Evolutionary conservation across 495 filamentous ascomycete species (phyloP).

Genomic region (Aspergillus kassunensis): DNA sequence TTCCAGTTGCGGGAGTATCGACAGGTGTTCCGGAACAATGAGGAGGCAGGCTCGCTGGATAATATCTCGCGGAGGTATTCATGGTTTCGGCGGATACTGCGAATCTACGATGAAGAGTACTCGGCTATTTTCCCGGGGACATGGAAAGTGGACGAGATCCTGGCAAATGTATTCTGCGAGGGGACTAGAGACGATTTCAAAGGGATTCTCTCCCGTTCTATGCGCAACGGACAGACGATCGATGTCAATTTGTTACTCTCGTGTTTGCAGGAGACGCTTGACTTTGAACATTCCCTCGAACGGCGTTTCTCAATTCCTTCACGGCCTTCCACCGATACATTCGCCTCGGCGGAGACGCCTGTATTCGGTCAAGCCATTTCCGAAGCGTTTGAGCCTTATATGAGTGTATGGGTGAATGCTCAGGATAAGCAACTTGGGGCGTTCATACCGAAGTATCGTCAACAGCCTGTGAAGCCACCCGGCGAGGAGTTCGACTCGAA

Average conservation of each 20-base stretch:
- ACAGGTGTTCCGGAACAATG: conserved; percentile 90
- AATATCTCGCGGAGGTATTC: conserved; percentile 94
- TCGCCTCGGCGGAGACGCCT: conserved; percentile 73
- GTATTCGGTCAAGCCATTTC: conserved; percentile 91
- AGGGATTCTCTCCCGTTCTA: conserved; percentile 81
- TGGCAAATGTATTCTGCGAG: conserved; percentile 93
- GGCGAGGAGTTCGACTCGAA: conserved; percentile 93
- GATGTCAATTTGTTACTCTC: conserved; percentile 90
- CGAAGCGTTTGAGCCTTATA: conserved; percentile 93
- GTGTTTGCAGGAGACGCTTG: conserved; percentile 92
- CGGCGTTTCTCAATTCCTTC: conserved; percentile 73
- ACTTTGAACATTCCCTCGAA: conserved; percentile 93
- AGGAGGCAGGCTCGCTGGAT: conserved; percentile 94
- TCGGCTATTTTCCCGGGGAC: conserved; percentile 78
- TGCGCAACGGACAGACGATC: conserved; percentile 78
- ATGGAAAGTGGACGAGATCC: conserved; percentile 86
- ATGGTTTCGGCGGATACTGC: conserved; percentile 94
- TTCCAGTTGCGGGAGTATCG: conserved; percentile 94
- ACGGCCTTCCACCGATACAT: conserved; percentile 86
- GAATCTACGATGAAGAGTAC: conserved; percentile 94
- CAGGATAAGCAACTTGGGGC: conserved; percentile 85
- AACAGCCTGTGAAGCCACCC: conserved; percentile 69
- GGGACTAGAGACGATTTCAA: conserved; percentile 94
- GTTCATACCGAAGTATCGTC: conserved; percentile 86
- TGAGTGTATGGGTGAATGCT: conserved; percentile 94